Evolutionary conservation across 371 early-diverging fungal species (phyloP), one percentile per base, ranked within the genome.

Genomic region (Enterocytospora artemiae): DNA sequence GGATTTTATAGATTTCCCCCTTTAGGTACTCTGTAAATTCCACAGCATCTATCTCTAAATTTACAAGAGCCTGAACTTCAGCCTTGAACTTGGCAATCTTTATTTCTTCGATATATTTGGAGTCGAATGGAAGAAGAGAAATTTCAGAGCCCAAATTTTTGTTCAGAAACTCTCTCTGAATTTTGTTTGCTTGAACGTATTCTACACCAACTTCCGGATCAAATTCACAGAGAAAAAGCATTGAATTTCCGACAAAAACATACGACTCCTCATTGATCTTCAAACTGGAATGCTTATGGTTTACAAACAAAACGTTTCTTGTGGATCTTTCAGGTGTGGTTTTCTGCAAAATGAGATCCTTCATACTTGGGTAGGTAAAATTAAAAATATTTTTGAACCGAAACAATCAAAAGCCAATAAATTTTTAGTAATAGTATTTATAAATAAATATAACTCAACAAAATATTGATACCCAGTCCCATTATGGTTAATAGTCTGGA

Each of bases 1-100:
- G 74, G 59, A 56, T 64, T 2, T 36, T n/a, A 0, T 25, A 25
- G 43, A 60, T 63, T 0, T 30, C 58, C 12, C 36, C 28, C 44
- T 51, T 57, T 33, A 72, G 63, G 0, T 33, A 0, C 20, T 57
- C 54, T 48, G 54, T 41, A 33, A 74, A 60, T n/a, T 61, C 57
- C 31, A 48, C 49, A 36, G 70, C 63, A 53, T 67, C 68, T 16
- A 70, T 30, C 12, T 66, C 56, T 32, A 57, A 28, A 33, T 28
- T 46, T 16, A 31, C 28, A 18, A 58, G 43, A 36, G 57, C 62
- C 14, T 66, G 36, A 25, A 67, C 34, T 18, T 70, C 67, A 18
- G 68, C 45, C 31, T 52, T 51, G 1, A 69, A 0, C 33, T 59
- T 43, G 1, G 64, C 2, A 1, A 69, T 20, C 1, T 43, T 53